Conservation (phyloP, 208 protist genomes). For the Leishmania tropica region DNA sequence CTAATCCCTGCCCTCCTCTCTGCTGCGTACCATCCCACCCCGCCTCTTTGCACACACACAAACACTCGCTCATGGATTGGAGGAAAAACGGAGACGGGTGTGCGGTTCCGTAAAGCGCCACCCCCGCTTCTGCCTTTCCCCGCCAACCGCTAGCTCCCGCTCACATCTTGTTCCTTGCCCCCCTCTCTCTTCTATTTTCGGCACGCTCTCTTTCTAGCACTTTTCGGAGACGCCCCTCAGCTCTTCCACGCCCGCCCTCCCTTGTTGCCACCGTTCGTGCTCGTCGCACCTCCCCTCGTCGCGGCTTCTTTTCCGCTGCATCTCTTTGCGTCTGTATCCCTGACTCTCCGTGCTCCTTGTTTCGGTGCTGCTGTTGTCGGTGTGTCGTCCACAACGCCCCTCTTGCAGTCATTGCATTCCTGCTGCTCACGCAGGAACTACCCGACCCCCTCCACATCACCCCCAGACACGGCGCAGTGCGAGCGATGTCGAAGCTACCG, state of each 20-base stretch:
- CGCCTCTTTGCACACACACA: not conserved
- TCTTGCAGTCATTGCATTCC: not conserved
- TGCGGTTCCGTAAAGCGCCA: not conserved
- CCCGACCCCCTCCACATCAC: not conserved
- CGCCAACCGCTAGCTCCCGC: not conserved
- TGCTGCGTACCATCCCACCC: not conserved
- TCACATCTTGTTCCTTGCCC: not conserved
- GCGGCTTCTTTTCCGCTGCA: not conserved
- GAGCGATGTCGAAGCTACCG: constrained; percentile 21
- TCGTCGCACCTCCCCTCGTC: not conserved
- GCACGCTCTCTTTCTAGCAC: not conserved
- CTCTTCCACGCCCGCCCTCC: not conserved
- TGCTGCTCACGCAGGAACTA: not conserved
- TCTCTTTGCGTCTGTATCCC: not conserved
- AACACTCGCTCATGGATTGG: not conserved
- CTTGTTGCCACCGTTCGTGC: not conserved
- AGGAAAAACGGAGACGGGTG: constrained; percentile 1
- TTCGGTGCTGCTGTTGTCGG: not conserved
- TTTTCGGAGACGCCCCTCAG: not conserved
- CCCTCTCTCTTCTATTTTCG: not conserved
- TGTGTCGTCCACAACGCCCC: not conserved
- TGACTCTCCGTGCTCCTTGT: not conserved
- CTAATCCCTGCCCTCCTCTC: not conserved
- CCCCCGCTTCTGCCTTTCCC: not conserved
- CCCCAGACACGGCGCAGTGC: not conserved